These are phyloP conservation scores for Aspergillus conjunctus DNA, from an alignment of 495 filamentous ascomycete species.

Conservation along the genomic window DNA sequence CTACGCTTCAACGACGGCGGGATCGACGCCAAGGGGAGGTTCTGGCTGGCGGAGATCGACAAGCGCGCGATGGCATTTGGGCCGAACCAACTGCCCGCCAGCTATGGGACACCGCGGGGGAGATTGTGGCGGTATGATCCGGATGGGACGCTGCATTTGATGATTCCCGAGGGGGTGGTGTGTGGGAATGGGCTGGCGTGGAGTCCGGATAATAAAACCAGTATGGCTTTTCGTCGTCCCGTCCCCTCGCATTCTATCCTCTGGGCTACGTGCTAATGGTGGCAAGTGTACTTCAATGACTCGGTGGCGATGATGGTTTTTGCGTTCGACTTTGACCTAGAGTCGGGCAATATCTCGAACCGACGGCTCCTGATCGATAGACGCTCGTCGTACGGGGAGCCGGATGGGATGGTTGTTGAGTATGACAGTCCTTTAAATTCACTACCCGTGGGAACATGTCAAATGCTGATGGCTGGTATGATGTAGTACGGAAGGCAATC, in stretches of 20 bases:
- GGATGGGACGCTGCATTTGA: constrained; percentile 31
- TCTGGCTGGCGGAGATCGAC: constrained; percentile 34
- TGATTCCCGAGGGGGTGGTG: constrained; percentile 28
- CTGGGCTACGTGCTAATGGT: constrained; percentile 22
- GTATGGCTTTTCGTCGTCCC: too few species aligned
- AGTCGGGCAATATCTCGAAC: neutral
- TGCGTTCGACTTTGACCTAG: neutral
- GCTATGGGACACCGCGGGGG: constrained; percentile 26
- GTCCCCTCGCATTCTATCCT: too few species aligned
- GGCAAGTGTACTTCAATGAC: constrained; percentile 28
- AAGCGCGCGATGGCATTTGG: constrained; percentile 21
- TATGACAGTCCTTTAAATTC: neutral
- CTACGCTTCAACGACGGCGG: constrained; percentile 32
- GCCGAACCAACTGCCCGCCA: constrained; percentile 13
- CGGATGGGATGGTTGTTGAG: constrained; percentile 26
- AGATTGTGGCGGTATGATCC: constrained; percentile 40
- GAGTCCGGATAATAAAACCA: constrained; percentile 38
- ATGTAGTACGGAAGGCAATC: neutral
- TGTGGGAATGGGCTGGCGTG: constrained; percentile 39
- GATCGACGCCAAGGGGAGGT: constrained; percentile 30
- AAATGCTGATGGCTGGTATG: neutral
- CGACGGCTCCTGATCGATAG: neutral
- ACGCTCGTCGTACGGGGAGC: neutral
- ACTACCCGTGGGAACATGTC: neutral
- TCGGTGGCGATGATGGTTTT: neutral